Conservation (phyloP, 1,284 basidiomycete species). For the Ganoderma lingzhi region DNA sequence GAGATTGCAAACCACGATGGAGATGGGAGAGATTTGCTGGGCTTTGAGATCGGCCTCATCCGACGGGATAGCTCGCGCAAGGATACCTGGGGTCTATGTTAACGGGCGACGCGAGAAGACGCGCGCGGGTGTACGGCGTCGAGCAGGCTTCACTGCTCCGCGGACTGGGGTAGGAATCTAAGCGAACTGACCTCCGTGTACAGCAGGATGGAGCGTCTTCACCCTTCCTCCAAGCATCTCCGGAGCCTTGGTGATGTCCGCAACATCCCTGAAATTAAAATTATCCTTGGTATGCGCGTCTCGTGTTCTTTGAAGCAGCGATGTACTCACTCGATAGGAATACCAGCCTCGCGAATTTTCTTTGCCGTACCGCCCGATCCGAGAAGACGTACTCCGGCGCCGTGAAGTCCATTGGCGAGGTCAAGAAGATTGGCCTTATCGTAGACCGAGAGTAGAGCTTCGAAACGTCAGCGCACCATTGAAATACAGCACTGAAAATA, state of each 20-base stretch:
- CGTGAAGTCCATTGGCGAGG: slow-evolving; percentile 85
- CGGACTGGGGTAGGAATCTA: neutral
- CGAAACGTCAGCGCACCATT: slow-evolving; percentile 16
- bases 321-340: slow-evolving; percentile 82
- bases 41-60: slow-evolving; percentile 85
- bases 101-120: slow-evolving; percentile 9
- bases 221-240: slow-evolving; percentile 99
- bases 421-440: slow-evolving; percentile 95
- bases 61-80: slow-evolving; percentile 87
- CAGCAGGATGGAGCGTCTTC: slow-evolving; percentile 98
- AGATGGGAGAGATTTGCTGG: slow-evolving; percentile 89
- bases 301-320: neutral
- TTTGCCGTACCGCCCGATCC: slow-evolving; percentile 98
- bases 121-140: neutral
- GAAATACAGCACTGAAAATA: neutral
- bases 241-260: slow-evolving; percentile 98
- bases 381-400: slow-evolving; percentile 87
- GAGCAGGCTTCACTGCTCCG: neutral
- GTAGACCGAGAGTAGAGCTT: slow-evolving; percentile 95
- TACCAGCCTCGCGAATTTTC: slow-evolving; percentile 94
- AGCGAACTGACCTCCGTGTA: slow-evolving; percentile 85
- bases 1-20: slow-evolving; percentile 98
- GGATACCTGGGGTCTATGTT: slow-evolving; percentile 69
- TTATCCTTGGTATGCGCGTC: neutral
- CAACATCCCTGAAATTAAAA: slow-evolving; percentile 81